phyloP scores from a whole-genome alignment of 78 protist species.

The Ministeria vibrans region DNA sequence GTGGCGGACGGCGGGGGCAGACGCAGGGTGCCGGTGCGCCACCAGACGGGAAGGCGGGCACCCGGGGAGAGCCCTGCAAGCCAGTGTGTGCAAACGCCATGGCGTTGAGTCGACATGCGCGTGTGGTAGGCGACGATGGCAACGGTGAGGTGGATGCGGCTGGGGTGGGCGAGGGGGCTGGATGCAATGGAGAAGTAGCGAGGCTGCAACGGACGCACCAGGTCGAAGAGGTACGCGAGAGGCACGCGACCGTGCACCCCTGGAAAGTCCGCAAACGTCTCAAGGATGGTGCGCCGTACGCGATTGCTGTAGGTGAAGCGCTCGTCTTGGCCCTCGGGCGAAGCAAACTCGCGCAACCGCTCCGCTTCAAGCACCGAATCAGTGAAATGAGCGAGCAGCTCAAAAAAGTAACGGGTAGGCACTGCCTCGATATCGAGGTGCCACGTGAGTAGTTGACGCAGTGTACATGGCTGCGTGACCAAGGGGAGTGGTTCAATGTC shows the following conservation, averaged over 20 bases:
- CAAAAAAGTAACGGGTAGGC: slow-evolving; percentile 27
- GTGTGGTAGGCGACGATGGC: slow-evolving; percentile 34
- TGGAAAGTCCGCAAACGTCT: slow-evolving; percentile 34
- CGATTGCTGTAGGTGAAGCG: slow-evolving; percentile 5
- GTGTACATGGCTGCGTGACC: neutral
- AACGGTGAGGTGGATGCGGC: neutral
- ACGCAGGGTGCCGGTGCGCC: neutral
- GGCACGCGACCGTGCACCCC: slow-evolving; percentile 10
- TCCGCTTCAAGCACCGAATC: neutral
- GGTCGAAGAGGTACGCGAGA: slow-evolving; percentile 19
- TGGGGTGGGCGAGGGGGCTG: neutral
- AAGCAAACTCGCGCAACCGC: slow-evolving; percentile 12
- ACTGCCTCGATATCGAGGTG: neutral
- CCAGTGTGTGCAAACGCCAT: slow-evolving; percentile 6
- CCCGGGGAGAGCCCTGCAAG: neutral
- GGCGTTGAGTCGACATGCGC: neutral
- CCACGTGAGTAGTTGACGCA: neutral
- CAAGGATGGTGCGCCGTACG: neutral
- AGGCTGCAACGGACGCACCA: slow-evolving; percentile 19
- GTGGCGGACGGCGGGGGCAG: neutral
- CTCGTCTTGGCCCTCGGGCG: slow-evolving; percentile 21
- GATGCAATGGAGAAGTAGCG: slow-evolving; percentile 39
- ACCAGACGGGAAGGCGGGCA: neutral
- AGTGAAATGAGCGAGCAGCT: slow-evolving; percentile 17
- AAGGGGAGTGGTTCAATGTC: neutral